phyloP scores from a whole-genome alignment of 192 early-diverging fungal species.

The Spizellomyces punctatus region DNA sequence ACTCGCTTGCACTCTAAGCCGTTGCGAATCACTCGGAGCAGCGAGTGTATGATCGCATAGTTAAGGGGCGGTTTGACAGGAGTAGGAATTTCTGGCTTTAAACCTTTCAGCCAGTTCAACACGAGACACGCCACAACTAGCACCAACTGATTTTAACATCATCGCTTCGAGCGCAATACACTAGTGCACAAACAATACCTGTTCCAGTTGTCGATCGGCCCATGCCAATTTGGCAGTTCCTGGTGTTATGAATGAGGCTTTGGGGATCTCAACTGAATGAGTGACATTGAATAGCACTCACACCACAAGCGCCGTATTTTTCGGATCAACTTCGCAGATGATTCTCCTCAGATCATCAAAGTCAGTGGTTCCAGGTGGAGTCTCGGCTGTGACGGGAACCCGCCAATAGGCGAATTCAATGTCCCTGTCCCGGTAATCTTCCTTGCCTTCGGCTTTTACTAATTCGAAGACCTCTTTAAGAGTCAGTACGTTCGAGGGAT shows the following conservation, averaged over 20 bases:
- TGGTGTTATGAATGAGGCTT: neutral
- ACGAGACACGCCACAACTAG: constrained; percentile 39
- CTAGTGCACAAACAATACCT: neutral
- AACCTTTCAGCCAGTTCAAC: constrained; percentile 42
- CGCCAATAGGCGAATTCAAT: constrained; percentile 48
- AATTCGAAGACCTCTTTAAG: constrained; percentile 51
- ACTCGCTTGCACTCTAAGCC: constrained; percentile 58
- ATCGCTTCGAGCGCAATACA: too few relatives aligned
- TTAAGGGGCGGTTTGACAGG: constrained; percentile 34
- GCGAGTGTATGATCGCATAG: constrained; percentile 61
- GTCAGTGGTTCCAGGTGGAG: constrained; percentile 52
- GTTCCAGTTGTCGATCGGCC: constrained; percentile 66
- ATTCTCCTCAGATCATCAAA: constrained; percentile 58
- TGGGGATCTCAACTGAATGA: neutral
- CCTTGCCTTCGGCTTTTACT: constrained; percentile 37
- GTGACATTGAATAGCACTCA: constrained; percentile 14
- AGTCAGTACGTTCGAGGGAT: constrained; percentile 53
- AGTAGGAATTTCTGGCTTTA: constrained; percentile 2
- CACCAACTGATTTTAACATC: too few relatives aligned
- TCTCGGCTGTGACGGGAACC: constrained; percentile 66
- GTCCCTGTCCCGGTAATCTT: constrained; percentile 8
- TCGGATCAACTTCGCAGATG: constrained; percentile 42
- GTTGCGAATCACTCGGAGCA: constrained; percentile 62
- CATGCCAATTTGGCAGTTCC: constrained; percentile 65
- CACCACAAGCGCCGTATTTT: constrained; percentile 54